Base-by-base conservation (phyloP, 805 yeast genomes). In the Ogataea minuta region DNA sequence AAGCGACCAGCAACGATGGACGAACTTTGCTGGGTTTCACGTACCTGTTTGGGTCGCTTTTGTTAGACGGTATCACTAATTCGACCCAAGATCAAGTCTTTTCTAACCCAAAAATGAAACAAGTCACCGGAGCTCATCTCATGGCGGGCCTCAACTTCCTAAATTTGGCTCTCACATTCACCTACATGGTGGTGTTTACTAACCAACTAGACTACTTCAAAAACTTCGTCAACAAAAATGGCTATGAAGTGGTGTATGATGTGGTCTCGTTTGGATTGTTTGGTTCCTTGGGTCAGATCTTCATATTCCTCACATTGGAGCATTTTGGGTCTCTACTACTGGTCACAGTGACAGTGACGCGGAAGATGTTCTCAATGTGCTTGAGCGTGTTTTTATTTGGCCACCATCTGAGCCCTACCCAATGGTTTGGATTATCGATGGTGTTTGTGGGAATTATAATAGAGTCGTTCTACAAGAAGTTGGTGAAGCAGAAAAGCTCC, bases 301-400 rank as follows among this genome's bases (percentile, higher is more conserved):
- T 95, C 64, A 87, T 93, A 29, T 93, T 90, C 57, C 63, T 79
- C 37, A 88, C 95, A 2, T 66, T 93, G 31, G 93, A 87, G 51
- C 72, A 77, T 42, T 93, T 86, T 57, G 96, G 91, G 34, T 87
- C 96, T 2, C 67, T 93, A 44, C 76, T 85, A 0, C 68, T 93
- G 39, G 89, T 91, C 20, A 91, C 96, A 28, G 91, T 95, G 12
- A 93, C 98, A 0, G 97, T 93, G 8, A 91, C 99, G 1, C 74
- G 99, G 52, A 93, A 93, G 57, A 91, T 93, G 96, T 68, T 89
- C 34, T 88, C 97, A 27, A 91, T 93, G 98, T 72, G 89, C 23
- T 63, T 91, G 37, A 84, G 95, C 54, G 96, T 93, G 35, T 60
- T 87, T 3, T 66, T 91, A 47, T 91, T 88, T 63, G 91, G 93